A percentile compares a stretch with the other conserved stretches of the same genome.
These are phyloP conservation scores for Massariosphaeria phaeospora DNA, from an alignment of 495 filamentous ascomycete species.

Conservation along the genomic window DNA sequence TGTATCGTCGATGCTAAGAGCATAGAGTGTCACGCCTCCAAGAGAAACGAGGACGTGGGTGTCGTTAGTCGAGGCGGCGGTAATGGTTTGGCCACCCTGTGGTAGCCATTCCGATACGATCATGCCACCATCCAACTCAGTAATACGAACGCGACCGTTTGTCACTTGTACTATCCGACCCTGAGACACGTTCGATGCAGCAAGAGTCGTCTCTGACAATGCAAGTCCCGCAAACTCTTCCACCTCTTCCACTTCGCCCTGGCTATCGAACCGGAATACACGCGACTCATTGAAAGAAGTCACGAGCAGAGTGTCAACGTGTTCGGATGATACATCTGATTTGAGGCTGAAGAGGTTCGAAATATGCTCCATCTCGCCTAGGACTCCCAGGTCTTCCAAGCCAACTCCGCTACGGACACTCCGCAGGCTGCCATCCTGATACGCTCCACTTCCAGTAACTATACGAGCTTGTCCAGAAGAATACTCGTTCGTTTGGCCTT, in stretches of 20 bases:
- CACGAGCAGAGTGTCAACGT: conserved; percentile 66
- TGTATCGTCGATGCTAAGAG: conserved; percentile 57
- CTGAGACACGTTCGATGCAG: conserved; percentile 58
- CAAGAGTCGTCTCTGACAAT: conserved; percentile 66
- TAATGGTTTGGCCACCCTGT: conserved; percentile 56
- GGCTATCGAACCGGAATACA: conserved; percentile 67
- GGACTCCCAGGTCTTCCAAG: conserved; percentile 76
- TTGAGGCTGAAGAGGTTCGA: conserved; percentile 63
- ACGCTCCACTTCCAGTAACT: conserved; percentile 85
- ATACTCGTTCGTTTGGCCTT: conserved; percentile 76
- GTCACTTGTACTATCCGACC: conserved; percentile 76
- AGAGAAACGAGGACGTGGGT: conserved; percentile 64
- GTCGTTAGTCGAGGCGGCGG: conserved; percentile 69
- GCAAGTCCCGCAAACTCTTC: conserved; percentile 64
- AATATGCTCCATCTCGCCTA: conserved; percentile 74
- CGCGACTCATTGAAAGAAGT: conserved; percentile 82
- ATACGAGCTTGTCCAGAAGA: conserved; percentile 93
- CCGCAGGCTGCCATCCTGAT: conserved; percentile 76
- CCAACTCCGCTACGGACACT: conserved; percentile 92
- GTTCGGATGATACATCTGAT: conserved; percentile 45
- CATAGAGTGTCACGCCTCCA: conserved; percentile 62
- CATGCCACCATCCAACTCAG: conserved; percentile 67
- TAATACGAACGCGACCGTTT: conserved; percentile 52
- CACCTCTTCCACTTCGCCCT: conserved; percentile 82
- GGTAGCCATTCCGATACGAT: conserved; percentile 64